Evolutionary conservation across 2,329 filamentous ascomycete species (phyloP).

Genomic region (Stagonosporopsis rhizophila): DNA sequence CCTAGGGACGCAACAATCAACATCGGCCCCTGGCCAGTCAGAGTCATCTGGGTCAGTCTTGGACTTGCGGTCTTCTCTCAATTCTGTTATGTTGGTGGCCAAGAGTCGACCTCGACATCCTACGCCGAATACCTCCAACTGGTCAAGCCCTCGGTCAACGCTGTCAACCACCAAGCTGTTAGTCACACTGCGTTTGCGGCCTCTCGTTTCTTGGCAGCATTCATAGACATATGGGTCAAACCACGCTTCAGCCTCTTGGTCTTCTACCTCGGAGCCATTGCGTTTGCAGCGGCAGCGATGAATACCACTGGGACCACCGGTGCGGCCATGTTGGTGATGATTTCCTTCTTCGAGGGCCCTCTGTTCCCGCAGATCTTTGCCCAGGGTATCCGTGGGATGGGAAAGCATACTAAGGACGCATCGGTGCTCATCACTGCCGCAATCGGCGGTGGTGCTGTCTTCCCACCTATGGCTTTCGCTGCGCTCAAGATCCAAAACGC

Average conservation of each 20-base stretch:
- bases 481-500: conserved; percentile 50
- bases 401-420: conserved; percentile 64
- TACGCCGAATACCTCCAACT: conserved; percentile 55
- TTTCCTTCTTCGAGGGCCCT: conserved; percentile 68
- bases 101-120: conserved; percentile 62
- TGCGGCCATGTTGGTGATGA: conserved; percentile 58
- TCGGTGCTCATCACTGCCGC: conserved; percentile 61
- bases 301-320: conserved; percentile 49
- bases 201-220: conserved; percentile 64
- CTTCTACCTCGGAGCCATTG: conserved; percentile 61
- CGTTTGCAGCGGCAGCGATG: conserved; percentile 61
- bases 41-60: conserved; percentile 64
- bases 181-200: conserved; percentile 65
- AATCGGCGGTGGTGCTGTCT: conserved; percentile 62
- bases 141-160: conserved; percentile 49
- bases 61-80: conserved; percentile 61
- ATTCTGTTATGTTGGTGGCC: conserved; percentile 68
- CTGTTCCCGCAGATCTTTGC: conserved; percentile 67
- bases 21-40: conserved; percentile 50
- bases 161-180: conserved; percentile 58
- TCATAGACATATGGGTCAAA: conserved; percentile 61
- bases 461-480: conserved; percentile 63
- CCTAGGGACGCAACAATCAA: conserved; percentile 52
- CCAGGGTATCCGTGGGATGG: conserved; percentile 64
- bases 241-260: conserved; percentile 64